Conservation (phyloP, 306 rosid genomes). For the Acacia crassicarpa region DNA sequence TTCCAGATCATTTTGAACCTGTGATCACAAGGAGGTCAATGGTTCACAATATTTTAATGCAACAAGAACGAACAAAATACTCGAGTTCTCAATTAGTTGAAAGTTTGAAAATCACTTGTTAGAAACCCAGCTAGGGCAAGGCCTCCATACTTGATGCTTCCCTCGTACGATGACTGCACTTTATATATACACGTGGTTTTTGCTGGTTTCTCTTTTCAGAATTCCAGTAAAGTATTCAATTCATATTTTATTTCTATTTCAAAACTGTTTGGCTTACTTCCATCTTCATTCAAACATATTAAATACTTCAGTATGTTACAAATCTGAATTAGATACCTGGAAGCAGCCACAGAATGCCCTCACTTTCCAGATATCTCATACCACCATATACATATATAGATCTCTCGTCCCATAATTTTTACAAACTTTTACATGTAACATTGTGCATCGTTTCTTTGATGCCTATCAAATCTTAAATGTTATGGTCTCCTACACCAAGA, state of each 20-base stretch:
- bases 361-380: too few relatives aligned
- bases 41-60: background rate
- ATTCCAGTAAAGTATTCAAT: background rate
- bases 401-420: background rate
- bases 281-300: background rate
- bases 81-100: slow-evolving; percentile 9
- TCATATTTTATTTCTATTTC: background rate
- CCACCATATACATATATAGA: background rate
- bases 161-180: slow-evolving; percentile 17
- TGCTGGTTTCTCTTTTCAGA: slow-evolving; percentile 10
- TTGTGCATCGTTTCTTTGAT: background rate
- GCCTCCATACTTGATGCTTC: slow-evolving; percentile 21
- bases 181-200: slow-evolving; percentile 6
- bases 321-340: background rate
- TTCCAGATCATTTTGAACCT: slow-evolving; percentile 65
- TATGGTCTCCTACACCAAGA: background rate
- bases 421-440: background rate
- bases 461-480: background rate
- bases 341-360: too few relatives aligned
- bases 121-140: slow-evolving; percentile 23
- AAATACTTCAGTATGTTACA: background rate
- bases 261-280: background rate
- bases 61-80: background rate
- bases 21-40: slow-evolving; percentile 15
- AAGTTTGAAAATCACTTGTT: slow-evolving; percentile 2